Percentiles rank a stretch among this genome's conserved stretches.
Evolutionary conservation across 148 eudicot species (phyloP).

Genomic region (Silene latifolia): DNA sequence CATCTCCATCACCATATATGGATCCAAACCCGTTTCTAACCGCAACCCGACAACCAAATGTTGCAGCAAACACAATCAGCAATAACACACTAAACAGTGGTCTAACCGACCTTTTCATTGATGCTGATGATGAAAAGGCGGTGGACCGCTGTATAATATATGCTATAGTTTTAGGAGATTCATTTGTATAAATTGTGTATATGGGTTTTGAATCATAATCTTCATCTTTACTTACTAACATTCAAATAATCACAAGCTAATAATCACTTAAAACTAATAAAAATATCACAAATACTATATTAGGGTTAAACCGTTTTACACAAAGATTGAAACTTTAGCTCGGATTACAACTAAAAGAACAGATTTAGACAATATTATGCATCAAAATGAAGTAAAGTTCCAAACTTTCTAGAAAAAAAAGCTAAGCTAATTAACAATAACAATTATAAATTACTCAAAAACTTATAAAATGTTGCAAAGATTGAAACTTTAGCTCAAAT

Average conservation of each 20-base stretch:
- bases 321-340: constrained; percentile 9
- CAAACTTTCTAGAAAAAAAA: not conserved
- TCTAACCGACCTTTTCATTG: constrained; percentile 53
- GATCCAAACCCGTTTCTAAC: constrained; percentile 28
- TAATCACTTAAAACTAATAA: not conserved
- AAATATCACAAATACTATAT: no score
- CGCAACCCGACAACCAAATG: constrained; percentile 41
- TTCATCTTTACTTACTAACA: constrained; percentile 12
- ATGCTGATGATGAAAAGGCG: constrained; percentile 22
- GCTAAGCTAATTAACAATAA: no score
- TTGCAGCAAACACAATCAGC: constrained; percentile 44
- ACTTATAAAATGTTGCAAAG: not conserved
- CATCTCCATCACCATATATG: no score
- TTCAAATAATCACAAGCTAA: constrained; percentile 10
- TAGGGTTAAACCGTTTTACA: no score
- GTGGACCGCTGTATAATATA: constrained; percentile 18
- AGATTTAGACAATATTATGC: not conserved
- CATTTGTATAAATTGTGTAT: not conserved
- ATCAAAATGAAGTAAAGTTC: constrained; percentile 2
- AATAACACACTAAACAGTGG: constrained; percentile 45
- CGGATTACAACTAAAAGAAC: not conserved
- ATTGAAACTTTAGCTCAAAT: constrained; percentile 5
- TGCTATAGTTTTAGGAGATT: constrained; percentile 32
- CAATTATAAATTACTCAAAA: no score
- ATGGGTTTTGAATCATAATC: no score